These are phyloP conservation scores for Neofusicoccum laricinum DNA, from an alignment of 2,329 filamentous ascomycete species.

Conservation along the genomic window DNA sequence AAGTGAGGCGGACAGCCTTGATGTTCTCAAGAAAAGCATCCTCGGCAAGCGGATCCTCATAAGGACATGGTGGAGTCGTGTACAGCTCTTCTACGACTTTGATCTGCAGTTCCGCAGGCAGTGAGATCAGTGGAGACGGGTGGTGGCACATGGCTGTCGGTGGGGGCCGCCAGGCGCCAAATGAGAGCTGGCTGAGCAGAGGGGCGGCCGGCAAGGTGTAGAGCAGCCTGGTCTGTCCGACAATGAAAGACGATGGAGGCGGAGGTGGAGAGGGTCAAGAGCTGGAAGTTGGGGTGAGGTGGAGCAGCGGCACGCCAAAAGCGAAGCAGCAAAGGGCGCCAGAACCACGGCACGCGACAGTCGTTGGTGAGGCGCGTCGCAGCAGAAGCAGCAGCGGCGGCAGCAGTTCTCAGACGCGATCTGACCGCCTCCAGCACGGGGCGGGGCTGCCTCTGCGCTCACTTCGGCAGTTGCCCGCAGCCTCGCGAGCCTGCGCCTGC, in stretches of 20 bases:
- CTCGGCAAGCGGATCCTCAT: constrained; percentile 6
- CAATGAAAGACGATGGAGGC: background rate
- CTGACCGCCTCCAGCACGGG: background rate
- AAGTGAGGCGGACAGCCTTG: constrained; percentile 18
- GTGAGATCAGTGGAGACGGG: constrained; percentile 8
- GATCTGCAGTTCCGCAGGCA: constrained; percentile 19
- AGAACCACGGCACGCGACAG: background rate
- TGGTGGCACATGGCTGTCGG: background rate
- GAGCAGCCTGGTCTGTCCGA: background rate
- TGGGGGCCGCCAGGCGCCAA: background rate
- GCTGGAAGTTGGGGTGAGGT: background rate
- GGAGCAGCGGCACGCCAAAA: background rate
- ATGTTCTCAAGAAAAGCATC: constrained; percentile 18
- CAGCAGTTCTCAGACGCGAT: too few relatives aligned
- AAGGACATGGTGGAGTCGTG: constrained; percentile 13
- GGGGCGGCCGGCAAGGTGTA: background rate
- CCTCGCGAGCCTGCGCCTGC: background rate
- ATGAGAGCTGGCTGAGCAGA: background rate
- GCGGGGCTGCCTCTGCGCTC: background rate
- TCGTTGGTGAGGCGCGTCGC: background rate
- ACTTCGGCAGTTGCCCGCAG: background rate
- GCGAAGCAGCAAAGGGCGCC: background rate
- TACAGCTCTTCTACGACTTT: constrained; percentile 20
- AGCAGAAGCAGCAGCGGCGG: background rate
- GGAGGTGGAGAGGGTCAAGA: background rate